Evolutionary conservation across 169 alveolate species (phyloP), one percentile per base, ranked within the genome.

Genomic region (Plasmodium sp.): DNA sequence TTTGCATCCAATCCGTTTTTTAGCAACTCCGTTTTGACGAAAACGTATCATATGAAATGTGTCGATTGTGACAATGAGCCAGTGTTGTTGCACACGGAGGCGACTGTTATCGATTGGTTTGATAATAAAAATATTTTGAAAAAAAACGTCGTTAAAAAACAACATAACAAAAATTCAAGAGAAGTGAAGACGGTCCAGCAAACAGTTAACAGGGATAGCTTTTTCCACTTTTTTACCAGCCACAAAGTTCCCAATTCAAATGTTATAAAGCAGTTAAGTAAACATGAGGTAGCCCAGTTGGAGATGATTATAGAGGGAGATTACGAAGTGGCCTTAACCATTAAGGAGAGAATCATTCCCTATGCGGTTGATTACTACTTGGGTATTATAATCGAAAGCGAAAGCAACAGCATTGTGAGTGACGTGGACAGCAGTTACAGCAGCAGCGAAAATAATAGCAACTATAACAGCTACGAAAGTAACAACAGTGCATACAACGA

Each of bases 221-320:
- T 96, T 94, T 96, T 96, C 90, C 96, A 96, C 84, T 96, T 96
- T 92, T 96, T 96, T 88, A 96, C 98, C 5, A 92, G 95, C 54
- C 95, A 92, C 54, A 93, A 81, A 48, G 92, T 84, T 14, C 92
- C 93, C 9, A 81, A 93, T 41, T 83, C 93, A 1, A 84, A 83
- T 72, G 93, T 84, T 48, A 85, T 85, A 75, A 88, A 91, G 73
- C 93, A 85, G 34, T 31, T 91, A 84, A 75, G 94, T 18, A 95
- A 95, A 58, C 92, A 92, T 56, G 94, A 95, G 96, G 96, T 96
- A 74, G 97, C 98, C 56, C 97, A 96, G 62, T 86, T 96, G 22
- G 98, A 96, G 84, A 95, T 96, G 98, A 95, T 95, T 36, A 97
- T 96, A 43, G 98, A 96, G 90, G 98, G 96, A 45, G 98, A 96